phyloP scores from a whole-genome alignment of 176 grass and related monocot species.

The Thinopyrum elongatum region DNA sequence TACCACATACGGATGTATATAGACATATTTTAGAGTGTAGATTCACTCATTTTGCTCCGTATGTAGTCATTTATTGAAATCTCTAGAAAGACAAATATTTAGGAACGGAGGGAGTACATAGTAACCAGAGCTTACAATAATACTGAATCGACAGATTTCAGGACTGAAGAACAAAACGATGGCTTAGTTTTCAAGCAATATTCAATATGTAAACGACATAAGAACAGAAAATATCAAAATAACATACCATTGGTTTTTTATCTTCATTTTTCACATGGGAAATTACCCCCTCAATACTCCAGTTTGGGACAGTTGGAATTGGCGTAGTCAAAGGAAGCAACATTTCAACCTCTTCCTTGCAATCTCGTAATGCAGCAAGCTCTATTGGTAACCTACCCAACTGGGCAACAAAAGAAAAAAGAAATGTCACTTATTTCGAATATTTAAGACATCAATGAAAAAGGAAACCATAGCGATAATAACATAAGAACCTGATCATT shows the following conservation, averaged over 20 bases:
- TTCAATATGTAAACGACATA: background rate
- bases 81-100: too few species aligned
- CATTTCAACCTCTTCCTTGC: constrained; percentile 47
- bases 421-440: background rate
- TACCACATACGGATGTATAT: too few species aligned
- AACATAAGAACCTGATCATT: background rate
- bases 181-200: background rate
- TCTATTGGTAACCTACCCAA: constrained; percentile 27
- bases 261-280: constrained; percentile 27
- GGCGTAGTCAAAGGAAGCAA: constrained; percentile 37
- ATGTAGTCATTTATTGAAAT: too few species aligned
- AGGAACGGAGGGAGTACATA: too few species aligned
- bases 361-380: constrained; percentile 22
- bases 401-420: background rate
- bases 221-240: background rate
- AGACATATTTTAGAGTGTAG: too few species aligned
- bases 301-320: constrained; percentile 29
- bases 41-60: too few species aligned
- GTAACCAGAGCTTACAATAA: background rate
- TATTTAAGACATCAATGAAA: background rate
- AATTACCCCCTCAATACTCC: constrained; percentile 48
- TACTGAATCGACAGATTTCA: background rate
- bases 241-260: constrained; percentile 34
- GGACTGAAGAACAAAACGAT: background rate
- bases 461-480: background rate